A percentile compares a stretch with the other conserved stretches of the same genome.
These are phyloP conservation scores for Colletotrichum tropicale DNA, from an alignment of 2,329 filamentous ascomycete genomes.

Conservation along the genomic window DNA sequence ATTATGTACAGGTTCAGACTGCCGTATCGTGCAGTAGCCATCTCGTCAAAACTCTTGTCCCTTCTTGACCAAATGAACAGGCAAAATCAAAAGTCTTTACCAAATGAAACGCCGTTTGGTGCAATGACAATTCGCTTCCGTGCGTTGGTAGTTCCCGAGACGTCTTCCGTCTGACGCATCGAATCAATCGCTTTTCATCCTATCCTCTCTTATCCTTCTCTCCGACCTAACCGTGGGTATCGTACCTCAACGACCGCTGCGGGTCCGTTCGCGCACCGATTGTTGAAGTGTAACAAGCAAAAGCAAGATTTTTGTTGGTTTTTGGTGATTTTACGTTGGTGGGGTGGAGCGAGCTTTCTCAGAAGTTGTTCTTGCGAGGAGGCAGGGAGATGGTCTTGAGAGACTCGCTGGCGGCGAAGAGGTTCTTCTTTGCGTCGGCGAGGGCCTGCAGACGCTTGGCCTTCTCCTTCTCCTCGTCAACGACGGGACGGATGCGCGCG, in stretches of 20 bases:
- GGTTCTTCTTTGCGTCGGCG: slow-evolving; percentile 51
- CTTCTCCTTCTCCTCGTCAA: slow-evolving; percentile 31
- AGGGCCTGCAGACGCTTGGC: slow-evolving; percentile 43
- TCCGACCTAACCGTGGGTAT: slow-evolving; percentile 14
- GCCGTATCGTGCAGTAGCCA: not conserved
- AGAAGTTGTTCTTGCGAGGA: slow-evolving; percentile 1
- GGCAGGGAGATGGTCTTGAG: not conserved
- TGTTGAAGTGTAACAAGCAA: slow-evolving; percentile 3
- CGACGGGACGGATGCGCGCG: slow-evolving; percentile 27
- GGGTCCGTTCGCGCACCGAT: slow-evolving; percentile 1
- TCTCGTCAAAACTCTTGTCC: not conserved
- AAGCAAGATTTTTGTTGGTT: not conserved
- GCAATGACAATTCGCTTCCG: slow-evolving; percentile 1
- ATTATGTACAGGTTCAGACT: slow-evolving; percentile 1
- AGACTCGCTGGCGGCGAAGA: slow-evolving; percentile 42
- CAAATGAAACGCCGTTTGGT: slow-evolving; percentile 15
- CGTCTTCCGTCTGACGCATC: not conserved
- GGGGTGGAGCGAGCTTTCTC: not conserved
- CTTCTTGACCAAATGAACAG: not conserved
- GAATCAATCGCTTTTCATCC: not conserved
- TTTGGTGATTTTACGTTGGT: not conserved
- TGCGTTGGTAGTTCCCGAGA: not conserved
- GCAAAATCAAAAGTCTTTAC: not conserved
- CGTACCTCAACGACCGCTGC: not conserved
- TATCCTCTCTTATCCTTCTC: not conserved